Percentiles rank a stretch among this genome's conserved stretches.
Conservation (phyloP, 2,329 filamentous ascomycete species). For the Nectriaceae sp. region DNA sequence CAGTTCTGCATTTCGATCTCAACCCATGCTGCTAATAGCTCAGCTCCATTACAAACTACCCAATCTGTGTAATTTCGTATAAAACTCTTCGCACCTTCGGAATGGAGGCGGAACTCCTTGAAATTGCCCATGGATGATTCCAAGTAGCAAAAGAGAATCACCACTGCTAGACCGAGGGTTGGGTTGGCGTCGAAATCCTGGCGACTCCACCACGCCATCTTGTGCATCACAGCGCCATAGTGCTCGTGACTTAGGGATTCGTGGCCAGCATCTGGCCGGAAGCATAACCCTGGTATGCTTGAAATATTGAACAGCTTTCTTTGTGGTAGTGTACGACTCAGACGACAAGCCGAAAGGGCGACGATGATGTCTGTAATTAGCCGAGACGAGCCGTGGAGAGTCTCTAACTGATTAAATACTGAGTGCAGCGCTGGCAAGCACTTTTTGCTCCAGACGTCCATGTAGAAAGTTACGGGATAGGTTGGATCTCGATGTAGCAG, state of each 20-base stretch:
- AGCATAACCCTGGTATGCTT: neutral
- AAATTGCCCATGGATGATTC: slow-evolving; percentile 28
- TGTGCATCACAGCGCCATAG: slow-evolving; percentile 9
- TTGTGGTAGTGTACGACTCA: slow-evolving; percentile 10
- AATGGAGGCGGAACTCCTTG: slow-evolving; percentile 17
- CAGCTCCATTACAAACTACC: neutral
- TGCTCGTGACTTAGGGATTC: slow-evolving; percentile 4
- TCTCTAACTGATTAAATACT: slow-evolving; percentile 1
- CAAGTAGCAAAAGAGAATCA: slow-evolving; percentile 22
- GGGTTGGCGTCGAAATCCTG: neutral
- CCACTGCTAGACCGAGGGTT: slow-evolving; percentile 6
- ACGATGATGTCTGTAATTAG: slow-evolving; percentile 7
- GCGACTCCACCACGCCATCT: slow-evolving; percentile 1
- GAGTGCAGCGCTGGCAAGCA: slow-evolving; percentile 10
- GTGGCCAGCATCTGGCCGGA: slow-evolving; percentile 6
- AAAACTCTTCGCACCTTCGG: slow-evolving; percentile 3
- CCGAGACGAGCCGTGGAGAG: neutral
- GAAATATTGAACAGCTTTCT: neutral
- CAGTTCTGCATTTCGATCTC: slow-evolving; percentile 23
- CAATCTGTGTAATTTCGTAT: neutral
- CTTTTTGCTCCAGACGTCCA: slow-evolving; percentile 7
- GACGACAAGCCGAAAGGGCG: slow-evolving; percentile 8
- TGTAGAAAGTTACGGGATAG: slow-evolving; percentile 2
- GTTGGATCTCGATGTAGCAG: neutral
- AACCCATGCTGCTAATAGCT: slow-evolving; percentile 17